phyloP scores from a whole-genome alignment of 768 basidiomycete genomes.

The Pisolithus marmoratus region DNA sequence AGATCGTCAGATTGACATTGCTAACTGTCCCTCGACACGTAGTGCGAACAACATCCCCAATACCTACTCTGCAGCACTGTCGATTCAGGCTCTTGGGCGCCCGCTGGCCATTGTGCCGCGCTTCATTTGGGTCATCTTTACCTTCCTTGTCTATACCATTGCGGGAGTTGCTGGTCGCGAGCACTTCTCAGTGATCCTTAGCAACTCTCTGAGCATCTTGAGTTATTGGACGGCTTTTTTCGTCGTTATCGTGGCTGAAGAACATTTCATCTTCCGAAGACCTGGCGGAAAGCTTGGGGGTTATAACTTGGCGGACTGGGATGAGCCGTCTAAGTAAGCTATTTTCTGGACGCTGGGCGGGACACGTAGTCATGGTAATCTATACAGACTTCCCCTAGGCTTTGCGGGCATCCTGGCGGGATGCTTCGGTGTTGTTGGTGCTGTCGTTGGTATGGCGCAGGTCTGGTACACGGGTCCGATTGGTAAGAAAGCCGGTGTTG shows the following conservation, averaged over 20 bases:
- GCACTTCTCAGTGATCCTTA: constrained; percentile 39
- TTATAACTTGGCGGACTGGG: constrained; percentile 48
- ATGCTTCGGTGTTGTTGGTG: constrained; percentile 42
- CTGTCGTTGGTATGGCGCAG: constrained; percentile 49
- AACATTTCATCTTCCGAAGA: constrained; percentile 43
- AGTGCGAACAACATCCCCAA: constrained; percentile 38
- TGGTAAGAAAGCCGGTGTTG: constrained; percentile 35
- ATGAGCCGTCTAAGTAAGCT: constrained; percentile 32
- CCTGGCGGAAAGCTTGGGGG: constrained; percentile 37
- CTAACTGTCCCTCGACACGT: not conserved
- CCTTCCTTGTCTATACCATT: constrained; percentile 34
- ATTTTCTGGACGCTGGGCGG: not conserved
- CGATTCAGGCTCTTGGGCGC: constrained; percentile 40
- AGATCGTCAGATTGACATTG: too few relatives aligned
- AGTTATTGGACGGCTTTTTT: constrained; percentile 46
- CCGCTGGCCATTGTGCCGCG: constrained; percentile 40
- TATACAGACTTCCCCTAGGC: constrained; percentile 30
- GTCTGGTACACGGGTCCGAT: constrained; percentile 50
- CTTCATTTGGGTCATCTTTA: constrained; percentile 40
- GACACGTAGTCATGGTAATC: not conserved
- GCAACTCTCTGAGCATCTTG: constrained; percentile 38
- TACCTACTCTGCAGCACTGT: constrained; percentile 43
- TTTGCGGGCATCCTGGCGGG: constrained; percentile 43
- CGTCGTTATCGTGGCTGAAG: constrained; percentile 39
- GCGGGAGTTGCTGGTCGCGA: constrained; percentile 38